Base-by-base conservation (phyloP, 352 stramenopile genomes). In the Pythium sukuiense region DNA sequence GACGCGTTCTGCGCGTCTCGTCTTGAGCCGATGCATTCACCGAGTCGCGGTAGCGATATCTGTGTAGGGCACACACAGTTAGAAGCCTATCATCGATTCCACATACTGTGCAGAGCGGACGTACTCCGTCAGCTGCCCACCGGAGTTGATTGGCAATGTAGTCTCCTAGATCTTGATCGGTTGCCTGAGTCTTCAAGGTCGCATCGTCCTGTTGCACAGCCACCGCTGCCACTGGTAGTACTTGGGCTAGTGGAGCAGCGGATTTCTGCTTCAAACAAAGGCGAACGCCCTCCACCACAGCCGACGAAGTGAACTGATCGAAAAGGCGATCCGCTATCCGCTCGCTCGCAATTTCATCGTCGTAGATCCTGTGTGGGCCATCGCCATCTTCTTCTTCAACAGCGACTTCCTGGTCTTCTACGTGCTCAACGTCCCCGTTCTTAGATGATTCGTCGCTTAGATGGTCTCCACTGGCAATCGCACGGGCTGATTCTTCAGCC, bases 341-440 rank as follows among this genome's bases (percentile, higher is more conserved):
- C 9, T 65, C 41, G 18, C 41, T 48, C 41, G 41, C 26, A 6
- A 5, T 20, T 18, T 43, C 33, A 12, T 39, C 37, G 37, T 16
- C 11, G 14, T 43, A 5, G 12, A 43, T 43, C 11, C 37, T 6
- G 16, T 13, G 37, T 18, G 37, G 14, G 5, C 11, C 3, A 11
- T 39, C 52, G 13, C 63, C 24, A 12, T 29, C 37, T 29, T 32
- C 37, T 55, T 3, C 7, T 9, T 30, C 13, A 11, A 48, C 26
- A 26, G 16, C 12, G 9, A 18, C 1, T 20, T 57, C 58, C 1
- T 26, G 39, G 9, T 56, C 32, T 48, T 49, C 45, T 18, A 57
- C 58, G 9, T 56, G n/a, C 49, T 49, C 45, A 3, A 57, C 58
- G 33, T 48, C 14, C 16, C 24, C 45, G 37, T 57, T 58, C 4